Conservation (phyloP, 2,329 filamentous ascomycete genomes). For the Xylaria hypoxylon region DNA sequence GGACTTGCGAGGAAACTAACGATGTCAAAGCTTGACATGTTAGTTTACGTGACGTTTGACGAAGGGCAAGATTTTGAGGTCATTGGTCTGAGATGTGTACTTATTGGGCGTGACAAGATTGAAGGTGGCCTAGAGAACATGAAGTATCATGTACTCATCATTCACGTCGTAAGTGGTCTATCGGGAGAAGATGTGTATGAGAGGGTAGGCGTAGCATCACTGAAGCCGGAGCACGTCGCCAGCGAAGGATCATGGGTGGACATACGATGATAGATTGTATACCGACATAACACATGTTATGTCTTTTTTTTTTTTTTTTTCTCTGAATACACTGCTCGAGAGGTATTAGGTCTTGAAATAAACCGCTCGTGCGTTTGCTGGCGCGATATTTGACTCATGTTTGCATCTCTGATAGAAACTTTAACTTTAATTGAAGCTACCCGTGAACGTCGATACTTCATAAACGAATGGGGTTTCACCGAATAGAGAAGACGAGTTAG, state of each 20-base stretch:
- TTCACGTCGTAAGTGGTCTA: background rate
- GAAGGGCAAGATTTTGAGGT: background rate
- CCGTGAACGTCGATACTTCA: background rate
- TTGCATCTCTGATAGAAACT: no score
- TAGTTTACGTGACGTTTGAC: constrained; percentile 5
- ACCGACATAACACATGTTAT: no score
- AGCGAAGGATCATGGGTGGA: no score
- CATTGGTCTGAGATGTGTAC: constrained; percentile 15
- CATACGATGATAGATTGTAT: no score
- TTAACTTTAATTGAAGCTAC: no score
- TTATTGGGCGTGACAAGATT: constrained; percentile 19
- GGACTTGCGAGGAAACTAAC: constrained; percentile 1
- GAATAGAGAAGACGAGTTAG: background rate
- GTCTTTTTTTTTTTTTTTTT: no score
- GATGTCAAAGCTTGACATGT: no score
- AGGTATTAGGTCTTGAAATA: no score
- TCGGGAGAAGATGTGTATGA: constrained; percentile 13
- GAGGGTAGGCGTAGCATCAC: constrained; percentile 30
- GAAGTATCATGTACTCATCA: constrained; percentile 22
- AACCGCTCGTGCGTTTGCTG: no score
- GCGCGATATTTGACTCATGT: no score
- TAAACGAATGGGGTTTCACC: background rate
- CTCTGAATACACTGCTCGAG: no score
- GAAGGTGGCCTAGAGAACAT: background rate
- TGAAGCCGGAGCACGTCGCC: constrained; percentile 21